Conservation (phyloP, 176 grass and related monocot species). For the Coix lacrymajobi region DNA sequence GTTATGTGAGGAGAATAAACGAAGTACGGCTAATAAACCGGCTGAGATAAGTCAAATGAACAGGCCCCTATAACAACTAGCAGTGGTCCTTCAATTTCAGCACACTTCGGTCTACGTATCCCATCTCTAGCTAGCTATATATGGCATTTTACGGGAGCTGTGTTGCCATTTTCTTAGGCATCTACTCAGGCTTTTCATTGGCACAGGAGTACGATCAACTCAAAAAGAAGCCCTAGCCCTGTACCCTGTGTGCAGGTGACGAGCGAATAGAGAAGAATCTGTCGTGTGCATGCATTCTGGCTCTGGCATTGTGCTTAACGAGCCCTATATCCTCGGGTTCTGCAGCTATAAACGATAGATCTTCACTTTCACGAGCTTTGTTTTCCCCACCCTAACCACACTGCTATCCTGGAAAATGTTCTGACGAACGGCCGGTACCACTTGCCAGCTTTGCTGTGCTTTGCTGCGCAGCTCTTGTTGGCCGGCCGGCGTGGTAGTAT, state of each 20-base stretch:
- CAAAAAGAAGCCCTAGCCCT: conserved; percentile 28
- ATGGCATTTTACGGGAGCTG: conserved; percentile 30
- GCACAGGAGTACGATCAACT: conserved; percentile 40
- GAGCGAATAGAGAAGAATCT: conserved; percentile 44
- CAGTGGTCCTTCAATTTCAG: background rate
- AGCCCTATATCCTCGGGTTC: conserved; percentile 26
- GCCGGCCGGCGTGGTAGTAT: too few relatives aligned
- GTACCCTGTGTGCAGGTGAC: conserved; percentile 28
- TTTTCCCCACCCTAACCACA: conserved; percentile 33
- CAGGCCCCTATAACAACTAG: too few relatives aligned
- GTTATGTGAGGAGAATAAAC: too few relatives aligned
- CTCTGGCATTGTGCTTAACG: conserved; percentile 36
- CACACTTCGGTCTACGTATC: background rate
- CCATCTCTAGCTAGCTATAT: background rate
- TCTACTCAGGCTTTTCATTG: conserved; percentile 13
- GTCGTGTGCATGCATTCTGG: background rate
- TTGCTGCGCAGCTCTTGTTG: background rate
- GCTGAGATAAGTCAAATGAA: too few relatives aligned
- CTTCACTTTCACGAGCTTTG: conserved; percentile 41
- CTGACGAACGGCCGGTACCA: background rate
- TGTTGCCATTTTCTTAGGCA: conserved; percentile 21
- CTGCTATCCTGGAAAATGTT: conserved; percentile 13
- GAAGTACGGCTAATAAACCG: too few relatives aligned
- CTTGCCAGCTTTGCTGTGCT: conserved; percentile 26
- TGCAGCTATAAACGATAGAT: conserved; percentile 25